A percentile compares a stretch with the other conserved stretches of the same genome.
Conservation (phyloP, 2,329 filamentous ascomycete species). For the Aspergillus sp. region DNA sequence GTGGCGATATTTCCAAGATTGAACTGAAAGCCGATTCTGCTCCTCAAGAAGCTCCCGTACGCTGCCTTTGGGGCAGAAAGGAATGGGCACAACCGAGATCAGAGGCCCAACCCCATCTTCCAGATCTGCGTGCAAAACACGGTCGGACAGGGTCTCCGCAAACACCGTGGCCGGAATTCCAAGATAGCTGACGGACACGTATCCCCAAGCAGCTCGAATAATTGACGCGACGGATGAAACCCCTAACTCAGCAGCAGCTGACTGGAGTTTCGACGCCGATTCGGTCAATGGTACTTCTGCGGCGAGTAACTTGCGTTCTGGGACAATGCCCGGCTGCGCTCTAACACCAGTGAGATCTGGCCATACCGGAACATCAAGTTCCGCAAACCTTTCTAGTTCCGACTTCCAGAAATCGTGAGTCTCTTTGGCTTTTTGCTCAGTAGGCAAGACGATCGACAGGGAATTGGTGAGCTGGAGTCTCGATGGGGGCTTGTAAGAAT, state of each 20-base stretch:
- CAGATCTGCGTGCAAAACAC: conserved; percentile 26
- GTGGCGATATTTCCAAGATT: conserved; percentile 26
- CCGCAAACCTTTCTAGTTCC: conserved; percentile 22
- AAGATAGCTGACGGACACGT: conserved; percentile 26
- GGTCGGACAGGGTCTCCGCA: conserved; percentile 33
- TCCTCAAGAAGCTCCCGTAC: conserved; percentile 23
- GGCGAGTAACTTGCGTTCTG: conserved; percentile 18
- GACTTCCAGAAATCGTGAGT: conserved; percentile 25
- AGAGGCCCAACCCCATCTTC: conserved; percentile 31
- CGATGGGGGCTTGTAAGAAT: conserved; percentile 18
- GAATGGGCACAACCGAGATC: conserved; percentile 34
- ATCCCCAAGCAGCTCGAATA: conserved; percentile 30
- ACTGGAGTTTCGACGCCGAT: conserved; percentile 17
- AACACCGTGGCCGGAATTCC: conserved; percentile 27
- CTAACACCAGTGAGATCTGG: conserved; percentile 26
- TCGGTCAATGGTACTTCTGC: conserved; percentile 17
- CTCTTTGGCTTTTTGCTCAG: conserved; percentile 12
- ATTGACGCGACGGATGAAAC: conserved; percentile 29
- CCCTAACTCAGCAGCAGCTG: conserved; percentile 20
- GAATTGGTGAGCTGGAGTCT: conserved; percentile 28
- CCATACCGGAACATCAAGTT: conserved; percentile 25
- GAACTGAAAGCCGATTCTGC: conserved; percentile 24
- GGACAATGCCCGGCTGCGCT: conserved; percentile 9
- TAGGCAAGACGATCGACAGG: conserved; percentile 21
- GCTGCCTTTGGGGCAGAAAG: conserved; percentile 26